These are phyloP conservation scores for Phialophora verrucosa DNA, from an alignment of 2,329 filamentous ascomycete genomes.

Conservation along the genomic window DNA sequence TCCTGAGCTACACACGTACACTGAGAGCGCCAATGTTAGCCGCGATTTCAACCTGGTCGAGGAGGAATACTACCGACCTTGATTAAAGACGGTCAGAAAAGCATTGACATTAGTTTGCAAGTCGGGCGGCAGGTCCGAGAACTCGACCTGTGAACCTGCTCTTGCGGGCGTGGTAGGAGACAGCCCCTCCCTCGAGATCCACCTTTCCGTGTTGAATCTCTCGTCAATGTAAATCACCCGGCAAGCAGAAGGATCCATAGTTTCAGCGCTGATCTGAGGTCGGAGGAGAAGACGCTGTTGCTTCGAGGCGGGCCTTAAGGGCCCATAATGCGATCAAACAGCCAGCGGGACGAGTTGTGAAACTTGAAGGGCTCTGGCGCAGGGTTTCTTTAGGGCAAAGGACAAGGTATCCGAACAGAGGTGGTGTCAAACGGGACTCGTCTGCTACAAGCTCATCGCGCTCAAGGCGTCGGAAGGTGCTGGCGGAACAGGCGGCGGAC, in stretches of 20 bases:
- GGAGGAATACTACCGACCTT: conserved; percentile 49
- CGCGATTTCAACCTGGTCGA: background rate
- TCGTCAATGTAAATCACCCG: conserved; percentile 55
- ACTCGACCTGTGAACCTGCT: conserved; percentile 40
- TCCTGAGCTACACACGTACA: conserved; percentile 61
- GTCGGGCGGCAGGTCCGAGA: conserved; percentile 51
- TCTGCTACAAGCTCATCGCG: conserved; percentile 28
- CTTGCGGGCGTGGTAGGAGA: conserved; percentile 35
- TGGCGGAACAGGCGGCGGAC: conserved; percentile 1
- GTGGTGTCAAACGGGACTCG: background rate
- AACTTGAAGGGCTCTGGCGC: conserved; percentile 4
- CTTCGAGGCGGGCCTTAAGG: conserved; percentile 20
- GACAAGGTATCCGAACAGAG: conserved; percentile 11
- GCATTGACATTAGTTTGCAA: conserved; percentile 56
- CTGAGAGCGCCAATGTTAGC: conserved; percentile 43
- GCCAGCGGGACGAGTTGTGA: conserved; percentile 22
- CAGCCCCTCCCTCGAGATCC: conserved; percentile 47
- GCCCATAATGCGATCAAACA: conserved; percentile 33
- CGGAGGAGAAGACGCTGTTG: conserved; percentile 23
- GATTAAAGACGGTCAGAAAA: conserved; percentile 58
- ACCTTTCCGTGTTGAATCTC: conserved; percentile 52
- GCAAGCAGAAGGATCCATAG: conserved; percentile 51
- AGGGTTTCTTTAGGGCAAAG: conserved; percentile 16
- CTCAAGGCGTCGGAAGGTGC: conserved; percentile 1
- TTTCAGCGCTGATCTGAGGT: conserved; percentile 13